phyloP scores from a whole-genome alignment of 139 green algal genomes.

The Chlorella ohadii region DNA sequence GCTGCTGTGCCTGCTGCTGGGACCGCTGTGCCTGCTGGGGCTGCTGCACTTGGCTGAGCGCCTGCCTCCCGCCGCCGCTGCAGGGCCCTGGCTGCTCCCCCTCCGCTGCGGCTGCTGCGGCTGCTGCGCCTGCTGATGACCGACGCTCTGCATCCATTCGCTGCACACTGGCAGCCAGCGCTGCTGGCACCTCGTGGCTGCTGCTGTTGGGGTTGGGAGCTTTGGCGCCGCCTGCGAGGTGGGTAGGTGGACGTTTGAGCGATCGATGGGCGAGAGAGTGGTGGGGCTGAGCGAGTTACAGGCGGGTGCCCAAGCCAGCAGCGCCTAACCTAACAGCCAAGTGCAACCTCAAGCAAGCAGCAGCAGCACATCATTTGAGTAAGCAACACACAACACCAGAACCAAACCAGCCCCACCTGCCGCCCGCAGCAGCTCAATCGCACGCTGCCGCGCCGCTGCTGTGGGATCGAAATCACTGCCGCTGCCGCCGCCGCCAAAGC shows the following conservation, averaged over 20 bases:
- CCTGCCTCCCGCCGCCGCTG: neutral
- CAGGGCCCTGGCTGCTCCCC: neutral
- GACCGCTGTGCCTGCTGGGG: too few species aligned
- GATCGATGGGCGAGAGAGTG: too few species aligned
- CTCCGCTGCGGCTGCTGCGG: neutral
- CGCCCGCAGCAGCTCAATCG: slow-evolving; percentile 14
- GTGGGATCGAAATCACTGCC: neutral
- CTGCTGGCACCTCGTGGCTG: neutral
- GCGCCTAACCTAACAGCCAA: too few species aligned
- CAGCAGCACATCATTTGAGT: neutral
- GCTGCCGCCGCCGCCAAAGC: neutral
- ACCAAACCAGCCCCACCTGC: neutral
- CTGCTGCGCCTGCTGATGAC: neutral
- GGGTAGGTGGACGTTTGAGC: too few species aligned
- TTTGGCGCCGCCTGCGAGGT: slow-evolving; percentile 4
- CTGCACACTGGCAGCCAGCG: neutral
- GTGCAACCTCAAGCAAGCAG: too few species aligned
- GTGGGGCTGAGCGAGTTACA: too few species aligned
- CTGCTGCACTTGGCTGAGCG: neutral
- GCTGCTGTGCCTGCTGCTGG: too few species aligned
- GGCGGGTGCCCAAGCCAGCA: too few species aligned
- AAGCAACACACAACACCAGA: too few species aligned
- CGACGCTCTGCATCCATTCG: neutral
- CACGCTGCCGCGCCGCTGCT: neutral
- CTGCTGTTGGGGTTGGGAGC: neutral